Percentiles rank a stretch among this genome's conserved stretches.
phyloP scores from a whole-genome alignment of 371 early-diverging fungal species.

The Gilbertella persicaria region DNA sequence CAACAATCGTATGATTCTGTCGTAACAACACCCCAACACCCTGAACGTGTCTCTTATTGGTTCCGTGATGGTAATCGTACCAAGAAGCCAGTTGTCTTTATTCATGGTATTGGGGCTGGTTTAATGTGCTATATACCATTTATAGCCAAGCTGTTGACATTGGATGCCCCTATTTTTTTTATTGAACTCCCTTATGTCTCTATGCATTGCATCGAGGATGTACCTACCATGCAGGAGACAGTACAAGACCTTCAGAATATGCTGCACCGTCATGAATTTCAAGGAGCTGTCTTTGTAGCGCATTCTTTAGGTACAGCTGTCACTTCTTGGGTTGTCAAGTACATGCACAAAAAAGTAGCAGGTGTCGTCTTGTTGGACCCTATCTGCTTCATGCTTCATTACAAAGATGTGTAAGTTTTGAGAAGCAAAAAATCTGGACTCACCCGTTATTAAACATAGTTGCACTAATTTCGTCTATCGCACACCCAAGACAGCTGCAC shows the following conservation, averaged over 20 bases:
- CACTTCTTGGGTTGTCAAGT: slow-evolving; percentile 52
- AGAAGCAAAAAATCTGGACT: neutral
- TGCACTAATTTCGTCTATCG: slow-evolving; percentile 73
- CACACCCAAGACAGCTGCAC: slow-evolving; percentile 59
- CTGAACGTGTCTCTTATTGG: slow-evolving; percentile 54
- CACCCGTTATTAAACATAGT: too few species aligned
- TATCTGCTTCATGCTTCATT: slow-evolving; percentile 70
- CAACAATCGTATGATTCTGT: slow-evolving; percentile 15
- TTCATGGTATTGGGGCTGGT: slow-evolving; percentile 76
- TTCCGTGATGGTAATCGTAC: slow-evolving; percentile 45
- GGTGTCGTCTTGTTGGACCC: slow-evolving; percentile 66
- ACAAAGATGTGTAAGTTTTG: slow-evolving; percentile 57
- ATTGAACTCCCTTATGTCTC: slow-evolving; percentile 73
- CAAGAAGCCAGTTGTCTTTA: slow-evolving; percentile 65
- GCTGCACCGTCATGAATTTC: slow-evolving; percentile 54
- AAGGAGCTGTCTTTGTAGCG: slow-evolving; percentile 65
- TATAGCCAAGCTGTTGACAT: slow-evolving; percentile 37
- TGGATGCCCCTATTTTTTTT: slow-evolving; percentile 63
- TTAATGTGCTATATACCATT: slow-evolving; percentile 60
- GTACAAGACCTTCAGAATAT: slow-evolving; percentile 63
- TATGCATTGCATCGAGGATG: slow-evolving; percentile 63
- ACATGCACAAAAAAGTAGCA: slow-evolving; percentile 44
- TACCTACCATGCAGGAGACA: slow-evolving; percentile 64
- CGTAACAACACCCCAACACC: neutral
- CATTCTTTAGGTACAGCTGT: slow-evolving; percentile 74